These are phyloP conservation scores for Rhizoctonia solani DNA, from an alignment of 1,284 basidiomycete genomes.

Conservation along the genomic window DNA sequence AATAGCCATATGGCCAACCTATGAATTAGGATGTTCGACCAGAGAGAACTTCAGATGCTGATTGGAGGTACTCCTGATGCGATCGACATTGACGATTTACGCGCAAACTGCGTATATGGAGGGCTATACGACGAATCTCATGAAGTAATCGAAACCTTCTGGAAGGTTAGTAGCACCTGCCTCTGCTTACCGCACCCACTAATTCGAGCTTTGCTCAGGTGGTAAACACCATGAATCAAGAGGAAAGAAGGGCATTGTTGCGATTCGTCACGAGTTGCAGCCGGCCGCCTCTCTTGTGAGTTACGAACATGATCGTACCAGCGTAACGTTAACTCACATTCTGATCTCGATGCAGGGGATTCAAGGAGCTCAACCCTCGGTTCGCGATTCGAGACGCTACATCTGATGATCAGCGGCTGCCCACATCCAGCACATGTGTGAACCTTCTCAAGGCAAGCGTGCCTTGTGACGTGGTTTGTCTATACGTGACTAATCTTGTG, in stretches of 20 bases:
- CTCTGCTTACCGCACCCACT: slow-evolving; percentile 40
- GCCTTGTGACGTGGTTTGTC: neutral
- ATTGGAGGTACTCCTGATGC: slow-evolving; percentile 82
- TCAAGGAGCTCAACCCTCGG: slow-evolving; percentile 82
- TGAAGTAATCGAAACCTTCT: slow-evolving; percentile 73
- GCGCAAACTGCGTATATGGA: slow-evolving; percentile 74
- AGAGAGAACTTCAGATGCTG: slow-evolving; percentile 85
- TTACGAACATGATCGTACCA: slow-evolving; percentile 25
- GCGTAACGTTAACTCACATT: neutral
- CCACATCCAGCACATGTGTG: slow-evolving; percentile 82
- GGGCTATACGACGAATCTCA: slow-evolving; percentile 74
- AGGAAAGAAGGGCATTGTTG: slow-evolving; percentile 71
- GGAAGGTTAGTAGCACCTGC: slow-evolving; percentile 57
- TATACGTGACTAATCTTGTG: slow-evolving; percentile 27
- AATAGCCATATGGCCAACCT: neutral
- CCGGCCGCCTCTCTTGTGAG: slow-evolving; percentile 81
- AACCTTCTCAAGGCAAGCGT: slow-evolving; percentile 76
- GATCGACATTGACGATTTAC: slow-evolving; percentile 81
- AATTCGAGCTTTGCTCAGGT: slow-evolving; percentile 55
- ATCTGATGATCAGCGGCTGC: slow-evolving; percentile 71
- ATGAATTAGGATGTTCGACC: slow-evolving; percentile 83
- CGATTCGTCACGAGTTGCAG: slow-evolving; percentile 92
- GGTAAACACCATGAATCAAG: slow-evolving; percentile 71
- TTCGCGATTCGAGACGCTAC: slow-evolving; percentile 85
- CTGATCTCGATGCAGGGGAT: slow-evolving; percentile 59